Evolutionary conservation across 306 rosid species (phyloP), one percentile per base, ranked within the genome.

Genomic region (Betula pendula): DNA sequence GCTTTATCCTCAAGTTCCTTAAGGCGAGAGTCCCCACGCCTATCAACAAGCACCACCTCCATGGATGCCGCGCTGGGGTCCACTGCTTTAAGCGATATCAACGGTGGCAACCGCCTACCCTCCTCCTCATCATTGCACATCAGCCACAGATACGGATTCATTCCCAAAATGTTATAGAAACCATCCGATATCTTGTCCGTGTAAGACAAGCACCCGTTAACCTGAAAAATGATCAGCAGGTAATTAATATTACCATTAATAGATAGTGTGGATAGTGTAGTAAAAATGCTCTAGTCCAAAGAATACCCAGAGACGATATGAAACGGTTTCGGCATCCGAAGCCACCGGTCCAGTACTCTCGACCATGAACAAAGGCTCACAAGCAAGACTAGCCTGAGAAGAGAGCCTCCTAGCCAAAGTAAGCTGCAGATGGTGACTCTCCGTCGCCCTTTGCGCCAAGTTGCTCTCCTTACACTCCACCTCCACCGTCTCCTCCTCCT

Each of bases 61-160:
- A 95, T 87, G 14, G 90, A 81, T 15, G 97, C 78, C 72, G 90
- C 97, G 31, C 77, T 74, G 8, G 86, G 89, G 72, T 90, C 93
- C 51, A 95, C 50, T 40, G 82, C 88, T 84, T 83, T 90, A 69
- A 95, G 96, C 20, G 97, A 85, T 89, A 81, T 79, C 79, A 95
- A 80, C 44, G 88, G 73, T 2, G 99, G 99, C 20, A 88, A 48
- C 76, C 70, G 73, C 69, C 70, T 86, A 20, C 94, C 97, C 81
- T 90, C 91, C 67, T 89, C 96, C 40, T 29, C 68, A 15, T 88
- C 92, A 82, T 92, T 95, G 90, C 99, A 92, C 96, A 92, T 88
- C 78, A 84, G 83, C 99, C 99, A 95, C 16, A 95, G 81, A 87
- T 92, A 90, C 49, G 99, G 99, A 81, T 95, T 95, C 97, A 95